Base-by-base conservation (phyloP, 163 green algal genomes). In the Chlamydomonas reinhardtii region DNA sequence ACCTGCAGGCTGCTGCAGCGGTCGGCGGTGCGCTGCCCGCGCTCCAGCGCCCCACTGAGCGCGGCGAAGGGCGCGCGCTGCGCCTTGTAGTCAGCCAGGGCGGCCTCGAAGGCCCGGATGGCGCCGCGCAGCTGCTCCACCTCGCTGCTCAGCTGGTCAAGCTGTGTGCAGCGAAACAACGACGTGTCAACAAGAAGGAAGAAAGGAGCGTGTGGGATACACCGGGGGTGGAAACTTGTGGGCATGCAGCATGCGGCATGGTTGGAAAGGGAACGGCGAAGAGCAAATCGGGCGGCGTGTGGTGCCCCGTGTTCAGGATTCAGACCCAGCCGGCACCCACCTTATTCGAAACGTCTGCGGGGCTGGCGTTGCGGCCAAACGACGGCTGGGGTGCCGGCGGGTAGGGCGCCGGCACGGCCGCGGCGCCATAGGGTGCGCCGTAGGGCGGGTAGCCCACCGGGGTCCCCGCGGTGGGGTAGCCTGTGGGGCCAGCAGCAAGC, bases 11-110 rank as follows among this genome's bases (percentile, higher is more conserved):
- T 17, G 20, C 20, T 35, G 48, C 66, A 76, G 6, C 27, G 35
- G 66, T 76, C 68, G 24, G 78, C 78, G 48, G 68, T 54, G 20
- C 68, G 66, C 43, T 76, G 66, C 4, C 78, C 78, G 20, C 70
- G 70, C 32, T 76, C 78, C 78, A 85, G 71, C 24, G 78, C 68
- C 2, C 17, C 48, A 4, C 20, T n/a, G 3, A 85, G 68, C 20
- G 68, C 52, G 12, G 48, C 2, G 70, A 77, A 85, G 66, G 20
- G 19, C 43, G 31, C 70, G 78, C 78, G 65, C 31, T 76, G 56
- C 43, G 78, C 78, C 78, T 85, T 85, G 52, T 85, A 85, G 68
- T 85, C 78, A 31, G 39, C 20, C 43, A 85, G 78, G 1, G 66
- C 56, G 2, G 14, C 22, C 68, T 85, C 66, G 4, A 85, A 59